Conservation (phyloP, 352 stramenopile species). For the Peronosclerospora sorghi region DNA sequence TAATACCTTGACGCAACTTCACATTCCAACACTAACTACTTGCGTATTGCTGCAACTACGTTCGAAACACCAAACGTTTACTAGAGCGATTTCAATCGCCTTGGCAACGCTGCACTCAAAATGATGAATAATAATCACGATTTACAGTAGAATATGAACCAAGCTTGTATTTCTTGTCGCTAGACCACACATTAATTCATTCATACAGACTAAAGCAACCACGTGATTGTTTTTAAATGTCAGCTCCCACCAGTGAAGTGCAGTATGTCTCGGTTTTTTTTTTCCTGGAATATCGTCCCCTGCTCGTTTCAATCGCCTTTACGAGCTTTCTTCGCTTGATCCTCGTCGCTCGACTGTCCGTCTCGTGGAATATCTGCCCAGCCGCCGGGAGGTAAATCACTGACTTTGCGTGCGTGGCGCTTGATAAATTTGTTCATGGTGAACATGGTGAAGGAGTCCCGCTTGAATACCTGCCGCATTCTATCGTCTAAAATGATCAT, state of each 20-base stretch:
- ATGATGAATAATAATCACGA: slow-evolving; percentile 4
- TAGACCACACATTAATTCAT: slow-evolving; percentile 1
- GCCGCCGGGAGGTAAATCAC: slow-evolving; percentile 49
- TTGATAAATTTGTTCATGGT: slow-evolving; percentile 87
- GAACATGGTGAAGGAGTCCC: slow-evolving; percentile 82
- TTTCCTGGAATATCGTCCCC: too few relatives aligned
- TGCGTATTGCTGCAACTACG: slow-evolving; percentile 37
- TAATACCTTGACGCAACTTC: too few relatives aligned
- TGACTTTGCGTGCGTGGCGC: slow-evolving; percentile 63
- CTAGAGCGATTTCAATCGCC: slow-evolving; percentile 57
- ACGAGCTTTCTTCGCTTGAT: slow-evolving; percentile 38
- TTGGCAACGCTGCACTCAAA: slow-evolving; percentile 32
- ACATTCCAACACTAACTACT: too few relatives aligned
- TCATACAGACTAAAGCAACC: too few relatives aligned
- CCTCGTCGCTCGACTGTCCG: slow-evolving; percentile 70
- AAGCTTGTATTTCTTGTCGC: not conserved
- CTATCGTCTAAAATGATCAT: slow-evolving; percentile 88
- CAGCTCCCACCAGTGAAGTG: too few relatives aligned
- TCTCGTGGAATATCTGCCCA: slow-evolving; percentile 66
- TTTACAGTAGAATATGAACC: too few relatives aligned
- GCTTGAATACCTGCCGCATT: slow-evolving; percentile 75
- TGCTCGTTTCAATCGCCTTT: slow-evolving; percentile 13
- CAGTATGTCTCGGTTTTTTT: too few relatives aligned
- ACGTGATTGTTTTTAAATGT: too few relatives aligned
- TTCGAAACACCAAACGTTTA: slow-evolving; percentile 59